A percentile compares a stretch with the other conserved stretches of the same genome.
Evolutionary conservation across 192 early-diverging fungal species (phyloP).

Genomic region (Entophlyctis helioformis): DNA sequence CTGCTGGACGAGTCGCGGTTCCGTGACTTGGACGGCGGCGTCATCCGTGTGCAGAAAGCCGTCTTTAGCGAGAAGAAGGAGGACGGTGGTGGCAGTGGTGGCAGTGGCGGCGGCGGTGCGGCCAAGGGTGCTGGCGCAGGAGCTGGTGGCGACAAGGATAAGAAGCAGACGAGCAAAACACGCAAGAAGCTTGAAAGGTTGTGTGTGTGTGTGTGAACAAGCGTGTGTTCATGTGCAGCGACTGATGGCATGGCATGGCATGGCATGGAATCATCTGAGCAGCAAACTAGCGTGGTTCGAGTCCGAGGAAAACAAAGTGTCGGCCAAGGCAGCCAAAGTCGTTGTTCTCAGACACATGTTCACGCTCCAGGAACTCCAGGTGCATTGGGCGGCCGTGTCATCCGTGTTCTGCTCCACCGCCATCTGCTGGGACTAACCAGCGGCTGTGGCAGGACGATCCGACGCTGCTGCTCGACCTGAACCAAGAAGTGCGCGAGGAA

Average conservation of each 20-base stretch:
- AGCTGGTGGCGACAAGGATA: too few relatives aligned
- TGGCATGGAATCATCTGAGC: background rate
- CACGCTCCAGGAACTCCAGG: constrained; percentile 75
- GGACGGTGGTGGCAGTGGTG: too few relatives aligned
- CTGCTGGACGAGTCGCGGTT: constrained; percentile 81
- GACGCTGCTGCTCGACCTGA: constrained; percentile 75
- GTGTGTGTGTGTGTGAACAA: background rate
- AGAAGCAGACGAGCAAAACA: constrained; percentile 37
- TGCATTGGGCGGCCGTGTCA: too few relatives aligned
- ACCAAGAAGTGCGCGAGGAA: constrained; percentile 86
- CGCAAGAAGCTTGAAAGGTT: constrained; percentile 63
- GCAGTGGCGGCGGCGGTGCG: too few relatives aligned
- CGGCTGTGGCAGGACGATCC: constrained; percentile 53
- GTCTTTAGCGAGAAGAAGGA: background rate
- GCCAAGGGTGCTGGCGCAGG: too few relatives aligned
- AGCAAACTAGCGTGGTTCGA: constrained; percentile 92
- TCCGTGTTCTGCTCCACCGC: too few relatives aligned
- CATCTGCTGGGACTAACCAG: background rate
- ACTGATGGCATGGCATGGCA: background rate
- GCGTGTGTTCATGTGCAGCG: background rate
- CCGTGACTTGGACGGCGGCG: too few relatives aligned
- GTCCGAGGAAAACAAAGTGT: constrained; percentile 44
- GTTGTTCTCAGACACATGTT: constrained; percentile 97
- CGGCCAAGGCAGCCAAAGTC: constrained; percentile 65
- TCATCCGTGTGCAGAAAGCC: constrained; percentile 62